Conservation (phyloP, 306 rosid species). For the Vigna mungo region DNA sequence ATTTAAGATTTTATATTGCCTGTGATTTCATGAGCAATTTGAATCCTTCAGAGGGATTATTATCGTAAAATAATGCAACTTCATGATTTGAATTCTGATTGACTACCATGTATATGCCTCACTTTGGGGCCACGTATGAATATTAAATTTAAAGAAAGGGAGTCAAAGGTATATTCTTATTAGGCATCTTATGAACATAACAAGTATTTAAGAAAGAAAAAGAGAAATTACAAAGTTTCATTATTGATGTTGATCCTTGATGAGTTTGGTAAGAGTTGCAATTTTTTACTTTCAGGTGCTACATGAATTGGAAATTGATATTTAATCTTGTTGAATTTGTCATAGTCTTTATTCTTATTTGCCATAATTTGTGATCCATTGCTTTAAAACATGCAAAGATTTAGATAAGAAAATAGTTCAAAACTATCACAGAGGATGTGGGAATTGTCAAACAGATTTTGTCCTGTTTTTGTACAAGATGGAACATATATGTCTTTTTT, state of each 20-base stretch:
- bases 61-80: not conserved
- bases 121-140: not conserved
- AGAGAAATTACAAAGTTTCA: not conserved
- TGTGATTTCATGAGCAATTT: not conserved
- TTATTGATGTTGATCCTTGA: conserved; percentile 12
- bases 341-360: not conserved
- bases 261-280: not conserved
- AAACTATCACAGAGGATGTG: conserved; percentile 6
- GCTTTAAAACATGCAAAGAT: not conserved
- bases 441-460: conserved; percentile 10
- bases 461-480: not conserved
- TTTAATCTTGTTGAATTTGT: not conserved
- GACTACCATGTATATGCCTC: not conserved
- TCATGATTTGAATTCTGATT: not conserved
- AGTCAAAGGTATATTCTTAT: not conserved
- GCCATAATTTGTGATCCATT: not conserved
- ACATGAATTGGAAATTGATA: not conserved
- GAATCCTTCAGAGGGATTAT: not conserved
- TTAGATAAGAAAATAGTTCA: conserved; percentile 16
- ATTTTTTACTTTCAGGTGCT: not conserved
- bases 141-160: not conserved
- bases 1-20: not conserved
- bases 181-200: conserved; percentile 22
- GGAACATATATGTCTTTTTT: conserved; percentile 1
- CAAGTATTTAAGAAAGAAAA: conserved; percentile 14